Evolutionary conservation across 805 yeast species (phyloP), one percentile per base, ranked within the genome.

Genomic region (Blastobotrys americana): DNA sequence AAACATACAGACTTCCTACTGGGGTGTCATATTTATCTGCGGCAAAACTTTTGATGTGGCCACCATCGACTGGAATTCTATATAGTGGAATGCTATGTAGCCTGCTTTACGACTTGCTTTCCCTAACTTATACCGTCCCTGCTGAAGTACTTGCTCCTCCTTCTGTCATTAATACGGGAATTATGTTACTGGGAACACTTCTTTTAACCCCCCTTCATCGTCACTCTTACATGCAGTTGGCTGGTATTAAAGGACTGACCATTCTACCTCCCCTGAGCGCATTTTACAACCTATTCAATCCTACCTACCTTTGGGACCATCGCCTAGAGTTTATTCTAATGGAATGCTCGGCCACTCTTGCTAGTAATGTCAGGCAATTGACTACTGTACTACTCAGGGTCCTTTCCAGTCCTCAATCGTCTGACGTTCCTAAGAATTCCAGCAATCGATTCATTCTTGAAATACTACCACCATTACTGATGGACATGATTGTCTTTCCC

Each of bases 401-500:
- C 31, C 31, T 25, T 25, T 8, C 10, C 8, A 13, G 31, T 8
- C 13, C 31, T 25, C n/a, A n/a, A n/a, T 25, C 31, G 31, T 13
- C 10, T 8, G 31, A 25, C 13, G 13, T 8, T 8, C 31, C 31
- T 13, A 25, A 13, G 13, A 8, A 8, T 8, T 8, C 10, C 31
- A 25, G 31, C 13, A 25, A 8, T 25, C 31, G 13, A 25, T 25
- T 25, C 31, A 25, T 25, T 13, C 13, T 25, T 8, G 31, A 25
- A 25, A 13, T 25, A 8, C 31, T 25, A 8, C 31, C 31, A 8
- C 13, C 31, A 25, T 8, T 25, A 4, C 39, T 47, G 21, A 42
- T 34, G 13, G 48, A 46, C 16, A 25, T 47, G 10, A 20, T 43
- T 15, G 19, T 28, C 8, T 34, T 44, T 17, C 50, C 50, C 2